Evolutionary conservation across 2,329 filamentous ascomycete genomes (phyloP).

Genomic region (Colletotrichum musicola): DNA sequence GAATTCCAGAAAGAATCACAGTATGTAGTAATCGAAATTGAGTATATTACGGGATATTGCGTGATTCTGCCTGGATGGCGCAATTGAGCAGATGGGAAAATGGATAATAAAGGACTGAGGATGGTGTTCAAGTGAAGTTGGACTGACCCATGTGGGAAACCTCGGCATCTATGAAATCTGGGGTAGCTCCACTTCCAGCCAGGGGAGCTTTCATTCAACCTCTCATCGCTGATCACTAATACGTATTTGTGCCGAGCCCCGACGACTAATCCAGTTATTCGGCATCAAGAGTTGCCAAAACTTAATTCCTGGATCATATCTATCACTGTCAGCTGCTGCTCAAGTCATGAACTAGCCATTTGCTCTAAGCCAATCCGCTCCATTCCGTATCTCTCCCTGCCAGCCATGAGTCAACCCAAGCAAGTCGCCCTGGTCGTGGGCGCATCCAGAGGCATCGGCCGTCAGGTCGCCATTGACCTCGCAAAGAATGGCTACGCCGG

Average conservation of each 20-base stretch:
- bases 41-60: background rate
- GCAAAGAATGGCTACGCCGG: slow-evolving; percentile 78
- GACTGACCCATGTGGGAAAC: slow-evolving; percentile 23
- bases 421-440: slow-evolving; percentile 78
- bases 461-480: slow-evolving; percentile 83
- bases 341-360: too few relatives aligned
- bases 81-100: slow-evolving; percentile 2
- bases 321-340: too few relatives aligned
- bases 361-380: background rate
- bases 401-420: slow-evolving; percentile 32
- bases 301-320: too few relatives aligned
- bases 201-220: background rate
- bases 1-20: background rate
- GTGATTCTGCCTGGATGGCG: background rate
- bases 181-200: slow-evolving; percentile 15
- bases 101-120: background rate
- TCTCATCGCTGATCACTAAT: slow-evolving; percentile 27
- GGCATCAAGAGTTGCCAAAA: background rate
- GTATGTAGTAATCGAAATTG: too few relatives aligned
- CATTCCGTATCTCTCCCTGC: too few relatives aligned
- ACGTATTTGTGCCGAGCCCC: slow-evolving; percentile 19
- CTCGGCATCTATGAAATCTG: slow-evolving; percentile 31
- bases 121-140: slow-evolving; percentile 20
- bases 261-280: background rate
- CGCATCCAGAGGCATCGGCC: slow-evolving; percentile 83